Base-by-base conservation (phyloP, 352 stramenopile species). In the Globisporangium spinosum region DNA sequence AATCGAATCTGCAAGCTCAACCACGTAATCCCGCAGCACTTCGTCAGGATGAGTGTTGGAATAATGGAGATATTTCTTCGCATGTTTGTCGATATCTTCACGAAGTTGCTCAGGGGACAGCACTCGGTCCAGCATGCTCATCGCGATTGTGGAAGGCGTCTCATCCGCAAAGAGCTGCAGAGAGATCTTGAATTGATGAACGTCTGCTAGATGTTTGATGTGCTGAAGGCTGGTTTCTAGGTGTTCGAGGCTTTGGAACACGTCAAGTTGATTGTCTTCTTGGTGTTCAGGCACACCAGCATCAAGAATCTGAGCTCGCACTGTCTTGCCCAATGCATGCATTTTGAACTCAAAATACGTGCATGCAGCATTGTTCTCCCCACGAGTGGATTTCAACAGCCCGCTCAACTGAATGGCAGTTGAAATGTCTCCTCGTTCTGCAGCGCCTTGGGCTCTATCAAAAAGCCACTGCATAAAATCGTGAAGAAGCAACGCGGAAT, bases 41-140 rank as follows among this genome's bases (percentile, higher is more conserved):
- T 60, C 34, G 58, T 93, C 85, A 2, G 64, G n/a, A 1, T 59
- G 32, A 56, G 76, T 60, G 29, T 70, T 71, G 70, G 73, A 89
- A 35, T 80, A 80, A 3, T 23, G 34, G 13, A 91, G 76, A 45
- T 91, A 93, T 22, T 64, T 73, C 29, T 62, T 64, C 2, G 86
- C 76, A 47, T 93, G 83, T 15, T 70, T 38, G 10, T 76, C 54
- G 22, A 91, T 75, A 61, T 81, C 79, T 2, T 61, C 53, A 34
- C 49, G 57, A 15, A 90, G 65, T 27, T 60, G 68, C 2, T 78
- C 76, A 1, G 79, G 62, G 1, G 80, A 77, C 8, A 67, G 58
- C 5, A 76, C 72, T 20, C 85, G 85, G 66, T 89, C 83, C 13
- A 93, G 67, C 78, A 93, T 90, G 54, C 81, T 87, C 85, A 90